A percentile compares a stretch with the other conserved stretches of the same genome.
These are phyloP conservation scores for Trapa bicornis DNA, from an alignment of 345 rosid genomes.

Conservation along the genomic window DNA sequence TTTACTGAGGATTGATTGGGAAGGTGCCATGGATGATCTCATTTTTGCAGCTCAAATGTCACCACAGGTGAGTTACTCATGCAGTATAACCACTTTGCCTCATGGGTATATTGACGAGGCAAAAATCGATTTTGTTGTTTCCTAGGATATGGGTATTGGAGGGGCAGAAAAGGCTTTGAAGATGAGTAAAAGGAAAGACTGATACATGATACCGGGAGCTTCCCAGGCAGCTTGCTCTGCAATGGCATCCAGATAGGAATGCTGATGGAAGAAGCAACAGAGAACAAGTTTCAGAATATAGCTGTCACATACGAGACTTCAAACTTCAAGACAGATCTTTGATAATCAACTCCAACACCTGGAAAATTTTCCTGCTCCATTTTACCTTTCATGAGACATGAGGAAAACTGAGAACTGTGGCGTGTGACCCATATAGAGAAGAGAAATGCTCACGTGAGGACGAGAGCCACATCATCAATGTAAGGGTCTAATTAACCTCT, in stretches of 20 bases:
- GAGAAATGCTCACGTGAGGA: too few relatives aligned
- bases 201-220: conserved; percentile 81
- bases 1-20: conserved; percentile 93
- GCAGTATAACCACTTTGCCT: neutral
- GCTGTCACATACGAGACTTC: conserved; percentile 96
- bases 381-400: neutral
- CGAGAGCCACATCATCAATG: too few relatives aligned
- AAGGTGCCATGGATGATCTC: conserved; percentile 92
- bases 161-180: conserved; percentile 93
- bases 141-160: conserved; percentile 68
- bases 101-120: neutral
- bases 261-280: conserved; percentile 95
- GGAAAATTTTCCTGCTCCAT: neutral
- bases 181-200: conserved; percentile 92
- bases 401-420: too few relatives aligned
- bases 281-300: conserved; percentile 72
- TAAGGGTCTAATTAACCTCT: too few relatives aligned
- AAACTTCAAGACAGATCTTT: neutral
- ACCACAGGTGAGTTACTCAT: conserved; percentile 57
- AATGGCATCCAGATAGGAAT: conserved; percentile 98
- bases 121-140: neutral
- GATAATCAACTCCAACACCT: neutral
- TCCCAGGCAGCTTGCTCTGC: conserved; percentile 83
- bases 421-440: too few relatives aligned
- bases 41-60: conserved; percentile 73